Evolutionary conservation across 345 rosid species (phyloP).

Genomic region (Combretum micranthum): DNA sequence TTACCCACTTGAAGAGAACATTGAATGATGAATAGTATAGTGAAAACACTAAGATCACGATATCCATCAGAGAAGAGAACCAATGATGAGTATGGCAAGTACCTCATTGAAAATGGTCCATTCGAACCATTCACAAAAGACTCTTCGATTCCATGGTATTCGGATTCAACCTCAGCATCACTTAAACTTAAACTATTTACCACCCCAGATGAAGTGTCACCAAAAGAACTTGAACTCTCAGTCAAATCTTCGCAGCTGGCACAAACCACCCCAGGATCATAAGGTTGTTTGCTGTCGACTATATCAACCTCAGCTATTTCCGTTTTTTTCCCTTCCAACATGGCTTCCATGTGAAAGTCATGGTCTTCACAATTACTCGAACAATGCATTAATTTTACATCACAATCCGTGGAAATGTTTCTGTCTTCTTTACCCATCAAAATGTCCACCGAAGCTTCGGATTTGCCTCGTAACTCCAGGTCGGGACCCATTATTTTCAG

Average conservation of each 20-base stretch:
- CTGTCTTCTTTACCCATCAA: conserved; percentile 18
- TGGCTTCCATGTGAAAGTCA: conserved; percentile 17
- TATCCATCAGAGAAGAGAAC: neutral
- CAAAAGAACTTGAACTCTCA: conserved; percentile 78
- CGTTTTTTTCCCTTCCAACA: conserved; percentile 11
- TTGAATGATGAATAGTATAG: too few species aligned
- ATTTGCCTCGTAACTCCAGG: conserved; percentile 27
- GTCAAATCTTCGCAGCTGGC: conserved; percentile 35
- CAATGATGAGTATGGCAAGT: conserved; percentile 4
- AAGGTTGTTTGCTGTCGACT: conserved; percentile 19
- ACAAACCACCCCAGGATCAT: conserved; percentile 10
- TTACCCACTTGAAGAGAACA: too few species aligned
- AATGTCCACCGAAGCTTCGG: conserved; percentile 16
- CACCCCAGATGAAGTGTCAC: conserved; percentile 40
- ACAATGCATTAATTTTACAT: conserved; percentile 29
- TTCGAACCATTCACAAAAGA: conserved; percentile 16
- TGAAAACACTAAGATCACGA: too few species aligned
- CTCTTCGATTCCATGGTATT: conserved; percentile 15
- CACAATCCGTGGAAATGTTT: conserved; percentile 13
- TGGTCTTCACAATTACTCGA: conserved; percentile 35
- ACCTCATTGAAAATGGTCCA: conserved; percentile 40
- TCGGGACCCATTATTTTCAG: conserved; percentile 28
- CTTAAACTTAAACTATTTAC: conserved; percentile 26
- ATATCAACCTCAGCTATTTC: conserved; percentile 43
- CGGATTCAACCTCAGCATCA: conserved; percentile 77